phyloP scores from a whole-genome alignment of 257 asterid species.

The Rauvolfia tetraphylla region DNA sequence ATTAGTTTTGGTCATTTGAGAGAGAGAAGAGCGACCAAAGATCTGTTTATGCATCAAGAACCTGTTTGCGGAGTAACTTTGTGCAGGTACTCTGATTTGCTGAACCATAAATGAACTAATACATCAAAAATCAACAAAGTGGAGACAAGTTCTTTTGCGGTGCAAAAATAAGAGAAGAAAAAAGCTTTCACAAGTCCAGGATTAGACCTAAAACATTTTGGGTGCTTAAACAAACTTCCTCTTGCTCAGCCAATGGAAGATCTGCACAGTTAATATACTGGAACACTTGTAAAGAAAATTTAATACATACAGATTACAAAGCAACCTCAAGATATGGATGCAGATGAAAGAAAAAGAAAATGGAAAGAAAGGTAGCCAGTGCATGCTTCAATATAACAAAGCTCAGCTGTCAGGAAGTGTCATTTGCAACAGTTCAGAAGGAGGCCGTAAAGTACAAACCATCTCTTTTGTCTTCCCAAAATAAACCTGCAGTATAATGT shows the following conservation, averaged over 20 bases:
- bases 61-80: not conserved
- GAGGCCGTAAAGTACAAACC: constrained; percentile 97
- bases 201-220: not conserved
- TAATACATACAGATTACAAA: constrained; percentile 27
- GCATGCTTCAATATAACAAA: not conserved
- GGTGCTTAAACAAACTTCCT: not conserved
- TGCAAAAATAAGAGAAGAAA: too few relatives aligned
- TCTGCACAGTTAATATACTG: not conserved
- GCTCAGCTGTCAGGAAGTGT: constrained; percentile 63
- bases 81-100: not conserved
- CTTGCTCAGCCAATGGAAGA: not conserved
- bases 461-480: constrained; percentile 98
- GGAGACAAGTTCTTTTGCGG: too few relatives aligned
- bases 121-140: not conserved
- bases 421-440: constrained; percentile 61
- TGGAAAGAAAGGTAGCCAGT: not conserved
- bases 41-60: not conserved
- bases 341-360: not conserved
- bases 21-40: not conserved
- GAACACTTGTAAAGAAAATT: not conserved
- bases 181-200: not conserved
- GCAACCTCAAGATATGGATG: not conserved
- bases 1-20: not conserved
- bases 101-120: not conserved
- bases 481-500: constrained; percentile 57